Conservation (phyloP, 2,329 filamentous ascomycete species). For the Nothopassalora personata region DNA sequence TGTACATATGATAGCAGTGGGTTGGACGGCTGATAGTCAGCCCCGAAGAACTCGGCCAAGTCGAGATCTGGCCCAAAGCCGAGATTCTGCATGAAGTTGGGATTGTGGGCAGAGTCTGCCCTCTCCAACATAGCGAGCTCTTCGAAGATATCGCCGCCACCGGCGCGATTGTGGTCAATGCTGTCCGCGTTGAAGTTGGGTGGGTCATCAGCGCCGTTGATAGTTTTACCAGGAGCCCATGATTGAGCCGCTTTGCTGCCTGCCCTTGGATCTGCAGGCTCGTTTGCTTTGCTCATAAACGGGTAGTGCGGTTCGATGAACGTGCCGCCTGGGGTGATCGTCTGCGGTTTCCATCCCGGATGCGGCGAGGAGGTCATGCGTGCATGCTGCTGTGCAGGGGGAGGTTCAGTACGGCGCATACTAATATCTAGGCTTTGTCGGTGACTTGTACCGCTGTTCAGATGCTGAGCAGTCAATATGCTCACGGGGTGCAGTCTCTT, state of each 20-base stretch:
- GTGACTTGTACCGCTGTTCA: neutral
- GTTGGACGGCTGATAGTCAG: conserved; percentile 40
- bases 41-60: conserved; percentile 48
- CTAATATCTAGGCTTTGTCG: neutral
- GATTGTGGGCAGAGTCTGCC: conserved; percentile 51
- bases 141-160: conserved; percentile 47
- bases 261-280: conserved; percentile 9
- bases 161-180: neutral
- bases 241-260: conserved; percentile 8
- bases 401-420: neutral
- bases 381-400: neutral
- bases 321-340: neutral
- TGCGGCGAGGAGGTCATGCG: neutral
- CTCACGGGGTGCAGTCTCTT: conserved; percentile 21
- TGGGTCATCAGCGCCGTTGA: neutral
- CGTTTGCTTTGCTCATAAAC: conserved; percentile 24
- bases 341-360: neutral
- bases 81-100: conserved; percentile 62
- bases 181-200: neutral
- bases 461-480: conserved; percentile 22
- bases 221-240: neutral
- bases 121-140: conserved; percentile 54
- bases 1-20: conserved; percentile 37
- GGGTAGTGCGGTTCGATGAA: conserved; percentile 13
- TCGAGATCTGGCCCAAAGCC: conserved; percentile 60